Percentiles rank a stretch among this genome's conserved stretches.
Evolutionary conservation across 108 stramenopile genomes (phyloP).

Genomic region (Chaetoceros tenuissimus): DNA sequence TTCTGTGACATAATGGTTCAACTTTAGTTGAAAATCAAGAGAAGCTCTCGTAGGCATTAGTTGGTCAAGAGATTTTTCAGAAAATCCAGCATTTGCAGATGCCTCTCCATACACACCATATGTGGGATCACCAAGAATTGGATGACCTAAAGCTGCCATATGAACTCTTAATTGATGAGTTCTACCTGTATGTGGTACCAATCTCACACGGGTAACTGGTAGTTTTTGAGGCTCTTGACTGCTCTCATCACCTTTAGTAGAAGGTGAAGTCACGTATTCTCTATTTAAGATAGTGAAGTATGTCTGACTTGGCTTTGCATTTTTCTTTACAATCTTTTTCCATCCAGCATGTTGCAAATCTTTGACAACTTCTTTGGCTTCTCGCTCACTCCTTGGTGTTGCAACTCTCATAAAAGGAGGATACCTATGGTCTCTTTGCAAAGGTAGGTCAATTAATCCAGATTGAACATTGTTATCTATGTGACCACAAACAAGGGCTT

Average conservation of each 20-base stretch:
- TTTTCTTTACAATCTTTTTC: constrained; percentile 55
- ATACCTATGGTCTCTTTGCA: constrained; percentile 63
- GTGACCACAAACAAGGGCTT: constrained; percentile 71
- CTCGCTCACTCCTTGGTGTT: constrained; percentile 46
- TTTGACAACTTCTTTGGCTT: constrained; percentile 36
- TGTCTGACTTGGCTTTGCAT: constrained; percentile 66
- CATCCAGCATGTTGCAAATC: constrained; percentile 56
- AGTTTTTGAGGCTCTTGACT: constrained; percentile 2
- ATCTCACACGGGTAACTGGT: constrained; percentile 51
- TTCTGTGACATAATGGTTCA: constrained; percentile 18
- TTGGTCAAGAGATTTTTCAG: constrained; percentile 12
- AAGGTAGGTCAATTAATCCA: constrained; percentile 55
- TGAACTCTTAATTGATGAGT: constrained; percentile 87
- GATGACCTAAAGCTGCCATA: constrained; percentile 77
- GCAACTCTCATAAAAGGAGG: constrained; percentile 83
- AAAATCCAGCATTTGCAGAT: constrained; percentile 38
- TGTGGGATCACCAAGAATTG: constrained; percentile 76
- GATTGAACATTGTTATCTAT: constrained; percentile 16
- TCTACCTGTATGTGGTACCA: constrained; percentile 59
- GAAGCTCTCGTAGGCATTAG: constrained; percentile 23
- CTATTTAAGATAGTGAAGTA: constrained; percentile 42
- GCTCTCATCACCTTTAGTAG: constrained; percentile 1
- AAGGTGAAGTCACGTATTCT: constrained; percentile 15
- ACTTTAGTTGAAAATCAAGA: constrained; percentile 24
- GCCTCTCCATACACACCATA: constrained; percentile 73